These are phyloP conservation scores for Aristolochia contorta DNA, from an alignment of 164 flowering plant species.

Conservation along the genomic window DNA sequence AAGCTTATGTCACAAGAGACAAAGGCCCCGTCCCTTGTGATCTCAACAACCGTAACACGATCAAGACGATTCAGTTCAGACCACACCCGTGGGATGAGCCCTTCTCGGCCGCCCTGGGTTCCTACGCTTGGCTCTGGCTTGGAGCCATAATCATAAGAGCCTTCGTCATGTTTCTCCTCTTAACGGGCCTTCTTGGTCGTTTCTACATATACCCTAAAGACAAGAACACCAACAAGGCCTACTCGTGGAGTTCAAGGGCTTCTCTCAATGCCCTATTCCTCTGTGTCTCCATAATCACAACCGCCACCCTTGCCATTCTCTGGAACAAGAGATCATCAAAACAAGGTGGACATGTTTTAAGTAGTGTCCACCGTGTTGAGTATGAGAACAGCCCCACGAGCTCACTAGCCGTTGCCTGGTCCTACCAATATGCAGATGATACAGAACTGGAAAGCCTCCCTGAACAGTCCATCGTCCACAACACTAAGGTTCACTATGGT, in stretches of 20 bases:
- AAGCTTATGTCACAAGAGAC: too few species aligned
- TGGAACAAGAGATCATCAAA: conserved; percentile 51
- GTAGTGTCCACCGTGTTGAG: conserved; percentile 27
- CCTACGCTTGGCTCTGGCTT: conserved; percentile 65
- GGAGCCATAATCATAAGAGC: conserved; percentile 70
- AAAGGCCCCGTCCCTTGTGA: conserved; percentile 19
- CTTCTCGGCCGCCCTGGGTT: conserved; percentile 46
- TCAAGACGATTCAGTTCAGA: conserved; percentile 49
- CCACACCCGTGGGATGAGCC: conserved; percentile 41
- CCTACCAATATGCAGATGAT: conserved; percentile 18
- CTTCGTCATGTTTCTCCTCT: conserved; percentile 42
- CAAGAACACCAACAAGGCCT: conserved; percentile 20
- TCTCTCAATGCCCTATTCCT: conserved; percentile 30
- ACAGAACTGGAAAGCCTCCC: conserved; percentile 62
- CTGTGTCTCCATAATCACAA: conserved; percentile 32
- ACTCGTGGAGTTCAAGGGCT: conserved; percentile 22
- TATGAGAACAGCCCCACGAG: too few species aligned
- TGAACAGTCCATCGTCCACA: conserved; percentile 34
- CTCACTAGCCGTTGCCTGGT: neutral
- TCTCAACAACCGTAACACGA: conserved; percentile 8
- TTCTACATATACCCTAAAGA: conserved; percentile 59
- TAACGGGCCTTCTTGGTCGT: conserved; percentile 36
- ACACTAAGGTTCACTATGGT: conserved; percentile 54
- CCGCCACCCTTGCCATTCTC: conserved; percentile 37
- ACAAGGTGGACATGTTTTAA: conserved; percentile 32